Evolutionary conservation across 2,329 filamentous ascomycete genomes (phyloP), one percentile per base, ranked within the genome.

Genomic region (Pseudogymnoascus pannorum): DNA sequence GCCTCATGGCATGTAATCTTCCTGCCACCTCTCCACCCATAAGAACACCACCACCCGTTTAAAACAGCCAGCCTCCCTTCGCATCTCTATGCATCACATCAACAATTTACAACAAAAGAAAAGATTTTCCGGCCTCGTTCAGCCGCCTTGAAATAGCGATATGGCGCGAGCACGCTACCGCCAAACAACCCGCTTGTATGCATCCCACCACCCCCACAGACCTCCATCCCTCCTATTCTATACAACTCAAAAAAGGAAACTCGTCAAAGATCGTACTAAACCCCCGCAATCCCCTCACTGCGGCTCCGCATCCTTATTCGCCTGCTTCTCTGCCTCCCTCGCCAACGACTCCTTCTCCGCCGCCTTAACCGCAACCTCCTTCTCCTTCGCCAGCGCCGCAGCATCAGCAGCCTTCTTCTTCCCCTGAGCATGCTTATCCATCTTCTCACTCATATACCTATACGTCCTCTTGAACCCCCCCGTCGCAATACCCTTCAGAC

Each of bases 401-500:
- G 40, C 60, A 3, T 31, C 33, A 6, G 65, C 66, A n/a, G 64
- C 64, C 60, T 70, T 68, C 38, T 20, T 60, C 57, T 69, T 70
- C 8, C 74, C 74, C 57, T 71, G 66, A 33, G 67, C 72, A 67
- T 78, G 88, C 73, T 91, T 91, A 65, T 77, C 77, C 64, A 86
- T 78, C 80, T 99, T 99, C 73, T 97, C 94, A 44, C 81, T 79
- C 60, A 95, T 69, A 72, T 99, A 99, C 64, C 86, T 83, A 77
- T 83, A 81, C 5, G 87, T 87, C 68, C 87, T 84, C 5, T 78
- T 71, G 14, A 89, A 72, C 0, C 94, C 95, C 0, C 89, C 87
- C 2, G 92, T 97, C 48, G 97, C 73, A 1, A 89, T 73, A 1
- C 92, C 87, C 76, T 99, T 99, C 64, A 93, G 72, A 60, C 87